Percentiles rank a stretch among this genome's conserved stretches.
phyloP scores from a whole-genome alignment of 805 yeast genomes.

The Saturnispora besseyi region DNA sequence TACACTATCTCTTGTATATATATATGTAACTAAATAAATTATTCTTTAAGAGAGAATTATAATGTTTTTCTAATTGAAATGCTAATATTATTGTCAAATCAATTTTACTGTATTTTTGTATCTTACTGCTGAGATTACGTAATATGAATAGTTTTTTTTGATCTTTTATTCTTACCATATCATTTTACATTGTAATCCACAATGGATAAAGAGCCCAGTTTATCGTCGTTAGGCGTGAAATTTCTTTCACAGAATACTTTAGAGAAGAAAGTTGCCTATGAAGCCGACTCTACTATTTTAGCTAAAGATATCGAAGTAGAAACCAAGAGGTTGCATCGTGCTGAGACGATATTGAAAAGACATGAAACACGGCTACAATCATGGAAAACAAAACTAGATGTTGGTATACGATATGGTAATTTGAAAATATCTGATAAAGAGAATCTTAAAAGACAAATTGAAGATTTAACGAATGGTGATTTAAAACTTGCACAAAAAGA shows the following conservation, averaged over 20 bases:
- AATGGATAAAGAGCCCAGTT: slow-evolving; percentile 12
- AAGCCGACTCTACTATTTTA: slow-evolving; percentile 56
- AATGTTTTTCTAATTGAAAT: no score
- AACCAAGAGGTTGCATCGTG: slow-evolving; percentile 61
- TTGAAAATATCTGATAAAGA: slow-evolving; percentile 61
- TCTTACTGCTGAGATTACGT: neutral
- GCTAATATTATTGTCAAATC: neutral
- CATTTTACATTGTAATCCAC: neutral
- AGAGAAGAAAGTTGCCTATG: slow-evolving; percentile 62
- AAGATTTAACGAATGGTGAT: slow-evolving; percentile 40
- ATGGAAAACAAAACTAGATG: slow-evolving; percentile 40
- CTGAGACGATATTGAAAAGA: slow-evolving; percentile 40
- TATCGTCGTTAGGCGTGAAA: slow-evolving; percentile 40
- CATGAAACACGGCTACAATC: slow-evolving; percentile 34
- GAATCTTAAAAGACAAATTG: slow-evolving; percentile 44
- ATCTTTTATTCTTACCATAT: neutral
- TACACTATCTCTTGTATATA: neutral
- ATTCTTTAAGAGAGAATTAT: neutral
- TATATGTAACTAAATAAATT: neutral
- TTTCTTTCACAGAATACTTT: slow-evolving; percentile 72
- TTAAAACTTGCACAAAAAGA: slow-evolving; percentile 49
- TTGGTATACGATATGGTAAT: slow-evolving; percentile 28
- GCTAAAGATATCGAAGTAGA: slow-evolving; percentile 67
- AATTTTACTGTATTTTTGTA: neutral
- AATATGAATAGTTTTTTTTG: neutral